Base-by-base conservation (phyloP, 1,284 basidiomycete genomes). In the Fomitopsis pinicola region DNA sequence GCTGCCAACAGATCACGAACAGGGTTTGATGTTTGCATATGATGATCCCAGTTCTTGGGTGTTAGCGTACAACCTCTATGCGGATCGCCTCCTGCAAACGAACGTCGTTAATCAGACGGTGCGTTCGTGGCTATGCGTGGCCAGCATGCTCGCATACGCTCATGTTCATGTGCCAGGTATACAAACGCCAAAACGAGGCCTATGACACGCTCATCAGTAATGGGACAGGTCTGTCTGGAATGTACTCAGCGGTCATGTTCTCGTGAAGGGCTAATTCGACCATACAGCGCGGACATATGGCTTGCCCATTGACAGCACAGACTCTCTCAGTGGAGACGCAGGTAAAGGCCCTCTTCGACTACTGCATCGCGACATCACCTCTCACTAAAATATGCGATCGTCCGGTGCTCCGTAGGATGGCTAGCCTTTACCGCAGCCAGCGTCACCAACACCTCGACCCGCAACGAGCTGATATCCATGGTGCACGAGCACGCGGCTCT, bases 41-140 rank as follows among this genome's bases (percentile, higher is more conserved):
- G 80, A 78, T 14, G 72, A 80, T 58, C 71, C 76, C 46, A 67
- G 66, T 63, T 80, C 79, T 72, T 88, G 85, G 84, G 82, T 83
- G 8, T 68, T 86, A 44, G 73, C 83, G 26, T 89, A 91, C 73
- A 89, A 89, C 71, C 69, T 90, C 12, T 88, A 79, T 62, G 84
- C 80, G 3, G 87, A 89, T 71, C 84, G 80, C 66, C 72, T 89
- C 30, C 76, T 90, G 10, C 61, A 63, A 10, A 66, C 65, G 0
- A 53, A 61, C n/a, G 57, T 73, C 28, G 58, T 73, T 0, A 52
- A 61, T 35, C 57, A 66, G 15, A 36, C 60, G 22, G 72, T 72
- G 53, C 9, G 14, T 15, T 33, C 28, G 68, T 56, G 10, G 44
- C 30, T 15, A 40, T 4, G 38, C 38, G 12, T 14, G 38, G 30